phyloP scores from a whole-genome alignment of 495 filamentous ascomycete genomes.

The Talaromyces ruber region DNA sequence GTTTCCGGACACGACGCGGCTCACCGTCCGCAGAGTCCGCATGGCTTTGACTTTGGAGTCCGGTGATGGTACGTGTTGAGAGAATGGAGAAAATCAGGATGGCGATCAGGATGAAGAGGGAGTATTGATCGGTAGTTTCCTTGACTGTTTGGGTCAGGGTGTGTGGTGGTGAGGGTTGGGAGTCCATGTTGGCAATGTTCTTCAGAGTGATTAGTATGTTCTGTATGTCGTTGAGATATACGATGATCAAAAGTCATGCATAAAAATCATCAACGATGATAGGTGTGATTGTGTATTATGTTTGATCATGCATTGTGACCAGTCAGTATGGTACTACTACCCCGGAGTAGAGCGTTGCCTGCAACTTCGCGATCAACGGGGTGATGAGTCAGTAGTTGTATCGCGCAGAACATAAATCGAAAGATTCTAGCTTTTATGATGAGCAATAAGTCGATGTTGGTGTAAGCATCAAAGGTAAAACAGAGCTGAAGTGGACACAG shows the following conservation, averaged over 20 bases:
- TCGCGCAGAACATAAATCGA: too few relatives aligned
- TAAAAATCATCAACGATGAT: neutral
- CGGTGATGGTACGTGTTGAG: conserved; percentile 31
- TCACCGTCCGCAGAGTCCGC: conserved; percentile 10
- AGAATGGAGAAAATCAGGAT: conserved; percentile 22
- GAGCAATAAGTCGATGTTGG: neutral
- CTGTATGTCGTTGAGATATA: too few relatives aligned
- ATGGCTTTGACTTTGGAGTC: conserved; percentile 21
- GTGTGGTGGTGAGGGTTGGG: neutral
- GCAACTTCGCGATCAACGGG: neutral
- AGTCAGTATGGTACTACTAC: neutral
- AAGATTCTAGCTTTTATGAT: neutral
- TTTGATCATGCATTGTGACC: neutral
- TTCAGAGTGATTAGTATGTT: neutral
- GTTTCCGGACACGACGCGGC: conserved; percentile 24
- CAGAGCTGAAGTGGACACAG: neutral
- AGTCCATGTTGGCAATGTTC: neutral
- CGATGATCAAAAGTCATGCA: neutral
- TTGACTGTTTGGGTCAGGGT: neutral
- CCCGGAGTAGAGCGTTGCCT: neutral
- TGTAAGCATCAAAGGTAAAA: neutral
- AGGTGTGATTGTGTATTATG: neutral
- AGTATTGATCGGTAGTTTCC: conserved; percentile 6
- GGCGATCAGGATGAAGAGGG: conserved; percentile 9
- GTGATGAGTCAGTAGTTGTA: too few relatives aligned